phyloP scores from a whole-genome alignment of 495 filamentous ascomycete genomes.

The Penicillium salamii region DNA sequence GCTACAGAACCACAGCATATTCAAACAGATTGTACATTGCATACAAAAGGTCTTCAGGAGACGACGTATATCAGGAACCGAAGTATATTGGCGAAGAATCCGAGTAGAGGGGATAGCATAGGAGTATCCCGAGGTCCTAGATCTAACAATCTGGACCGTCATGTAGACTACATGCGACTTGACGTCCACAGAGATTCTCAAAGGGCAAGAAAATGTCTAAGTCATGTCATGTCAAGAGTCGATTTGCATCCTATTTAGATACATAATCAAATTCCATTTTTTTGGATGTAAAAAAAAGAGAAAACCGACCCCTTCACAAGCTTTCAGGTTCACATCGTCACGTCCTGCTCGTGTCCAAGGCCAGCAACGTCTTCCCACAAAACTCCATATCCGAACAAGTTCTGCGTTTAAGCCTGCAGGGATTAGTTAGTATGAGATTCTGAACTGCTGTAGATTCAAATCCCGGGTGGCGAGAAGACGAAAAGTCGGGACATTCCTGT shows the following conservation, averaged over 20 bases:
- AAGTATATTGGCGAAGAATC: neutral
- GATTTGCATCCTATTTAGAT: conserved; percentile 48
- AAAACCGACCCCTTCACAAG: conserved; percentile 39
- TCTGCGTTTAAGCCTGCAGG: conserved; percentile 43
- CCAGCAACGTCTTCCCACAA: conserved; percentile 31
- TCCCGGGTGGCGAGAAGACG: neutral
- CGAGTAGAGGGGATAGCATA: neutral
- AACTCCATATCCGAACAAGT: conserved; percentile 44
- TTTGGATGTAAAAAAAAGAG: conserved; percentile 37
- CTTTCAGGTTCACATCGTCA: conserved; percentile 37
- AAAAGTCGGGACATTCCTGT: neutral
- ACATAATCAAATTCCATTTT: conserved; percentile 42
- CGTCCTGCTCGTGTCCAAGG: conserved; percentile 32
- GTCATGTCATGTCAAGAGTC: conserved; percentile 45
- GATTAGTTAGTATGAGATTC: neutral
- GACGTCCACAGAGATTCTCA: neutral
- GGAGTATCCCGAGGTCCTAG: neutral
- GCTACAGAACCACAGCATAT: too few relatives aligned
- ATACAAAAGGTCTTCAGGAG: too few relatives aligned
- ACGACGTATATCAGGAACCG: too few relatives aligned
- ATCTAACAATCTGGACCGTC: neutral
- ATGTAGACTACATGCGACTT: neutral
- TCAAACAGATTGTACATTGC: too few relatives aligned
- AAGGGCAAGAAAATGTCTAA: conserved; percentile 13
- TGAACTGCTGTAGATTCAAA: neutral